These are phyloP conservation scores for Eudorina sp. DNA, from an alignment of 139 green algal species.

Conservation along the genomic window DNA sequence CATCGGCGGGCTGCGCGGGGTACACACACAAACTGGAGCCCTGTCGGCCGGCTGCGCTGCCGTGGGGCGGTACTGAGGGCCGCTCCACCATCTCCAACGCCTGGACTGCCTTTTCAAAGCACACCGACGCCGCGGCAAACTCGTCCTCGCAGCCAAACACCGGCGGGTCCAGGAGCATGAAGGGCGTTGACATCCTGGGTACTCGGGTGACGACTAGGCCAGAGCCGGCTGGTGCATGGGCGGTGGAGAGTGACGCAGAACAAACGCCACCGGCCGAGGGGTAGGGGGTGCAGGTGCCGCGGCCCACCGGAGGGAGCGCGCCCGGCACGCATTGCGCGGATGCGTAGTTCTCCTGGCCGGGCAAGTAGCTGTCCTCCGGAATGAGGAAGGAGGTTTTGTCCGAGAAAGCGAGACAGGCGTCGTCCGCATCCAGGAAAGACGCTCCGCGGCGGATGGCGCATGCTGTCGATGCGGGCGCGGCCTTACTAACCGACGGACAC, in stretches of 20 bases:
- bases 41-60: not conserved
- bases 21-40: too few relatives aligned
- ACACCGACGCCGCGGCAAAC: not conserved
- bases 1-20: too few relatives aligned
- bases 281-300: not conserved
- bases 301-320: not conserved
- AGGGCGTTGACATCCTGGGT: not conserved
- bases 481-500: not conserved
- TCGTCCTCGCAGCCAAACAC: not conserved
- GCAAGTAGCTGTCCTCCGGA: conserved; percentile 38
- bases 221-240: not conserved
- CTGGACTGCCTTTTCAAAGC: conserved; percentile 42
- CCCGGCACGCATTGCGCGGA: not conserved
- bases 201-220: too few relatives aligned
- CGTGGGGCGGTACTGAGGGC: not conserved
- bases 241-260: not conserved
- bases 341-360: not conserved
- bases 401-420: not conserved
- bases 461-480: not conserved
- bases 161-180: not conserved
- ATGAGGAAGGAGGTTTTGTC: conserved; percentile 27
- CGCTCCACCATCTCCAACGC: conserved; percentile 35
- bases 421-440: conserved; percentile 29
- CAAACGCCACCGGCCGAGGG: not conserved
- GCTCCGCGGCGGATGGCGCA: not conserved